A percentile compares a stretch with the other conserved stretches of the same genome.
These are phyloP conservation scores for Teunomyces stri DNA, from an alignment of 805 yeast species.

Conservation along the genomic window DNA sequence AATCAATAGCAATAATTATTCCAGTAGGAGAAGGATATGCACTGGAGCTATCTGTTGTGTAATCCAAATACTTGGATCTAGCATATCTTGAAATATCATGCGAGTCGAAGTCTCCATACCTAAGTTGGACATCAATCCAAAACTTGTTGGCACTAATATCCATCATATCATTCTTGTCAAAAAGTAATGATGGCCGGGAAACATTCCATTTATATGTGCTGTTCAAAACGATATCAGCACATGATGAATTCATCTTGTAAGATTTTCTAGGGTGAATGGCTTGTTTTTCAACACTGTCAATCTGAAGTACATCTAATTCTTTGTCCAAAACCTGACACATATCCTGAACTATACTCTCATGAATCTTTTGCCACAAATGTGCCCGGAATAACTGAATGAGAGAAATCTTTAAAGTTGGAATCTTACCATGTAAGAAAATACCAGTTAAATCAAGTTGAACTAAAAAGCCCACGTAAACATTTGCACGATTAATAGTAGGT, in stretches of 20 bases:
- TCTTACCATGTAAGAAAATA: slow-evolving; percentile 94
- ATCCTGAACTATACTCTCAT: slow-evolving; percentile 92
- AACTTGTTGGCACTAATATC: slow-evolving; percentile 62
- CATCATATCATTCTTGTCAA: slow-evolving; percentile 65
- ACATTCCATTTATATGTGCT: slow-evolving; percentile 82
- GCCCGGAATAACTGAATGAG: slow-evolving; percentile 95
- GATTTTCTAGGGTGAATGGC: slow-evolving; percentile 97
- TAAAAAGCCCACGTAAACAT: slow-evolving; percentile 94
- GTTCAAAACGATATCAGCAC: slow-evolving; percentile 82
- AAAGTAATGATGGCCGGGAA: slow-evolving; percentile 73
- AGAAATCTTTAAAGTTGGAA: slow-evolving; percentile 94
- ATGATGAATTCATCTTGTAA: slow-evolving; percentile 92
- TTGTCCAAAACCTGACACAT: slow-evolving; percentile 87
- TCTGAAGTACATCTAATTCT: slow-evolving; percentile 77
- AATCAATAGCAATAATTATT: slow-evolving; percentile 81
- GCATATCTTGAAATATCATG: slow-evolving; percentile 95
- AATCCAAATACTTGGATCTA: slow-evolving; percentile 88
- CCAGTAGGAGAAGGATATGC: slow-evolving; percentile 94
- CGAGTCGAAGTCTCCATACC: slow-evolving; percentile 97
- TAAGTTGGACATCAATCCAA: slow-evolving; percentile 93
- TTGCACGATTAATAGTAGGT: slow-evolving; percentile 96
- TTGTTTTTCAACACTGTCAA: slow-evolving; percentile 84
- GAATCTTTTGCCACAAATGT: slow-evolving; percentile 98
- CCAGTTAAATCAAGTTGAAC: slow-evolving; percentile 97
- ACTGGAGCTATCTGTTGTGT: slow-evolving; percentile 82